Percentiles rank a stretch among this genome's conserved stretches.
Conservation (phyloP, 179 eudicot species). For the Camellia oleifera region DNA sequence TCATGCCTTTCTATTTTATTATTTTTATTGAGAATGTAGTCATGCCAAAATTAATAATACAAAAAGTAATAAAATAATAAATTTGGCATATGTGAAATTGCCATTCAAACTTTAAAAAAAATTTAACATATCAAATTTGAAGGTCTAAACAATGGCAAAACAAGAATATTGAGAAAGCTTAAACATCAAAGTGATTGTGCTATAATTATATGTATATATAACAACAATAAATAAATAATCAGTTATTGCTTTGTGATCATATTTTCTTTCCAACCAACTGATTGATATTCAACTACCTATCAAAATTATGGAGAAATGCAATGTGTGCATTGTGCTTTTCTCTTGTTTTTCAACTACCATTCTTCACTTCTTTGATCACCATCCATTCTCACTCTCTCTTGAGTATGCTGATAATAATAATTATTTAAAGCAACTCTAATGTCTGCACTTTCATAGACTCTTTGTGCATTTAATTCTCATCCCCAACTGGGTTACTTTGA, state of each 20-base stretch:
- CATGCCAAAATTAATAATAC: too few relatives aligned
- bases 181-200: too few relatives aligned
- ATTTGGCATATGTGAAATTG: too few relatives aligned
- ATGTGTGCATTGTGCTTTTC: not conserved
- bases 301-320: not conserved
- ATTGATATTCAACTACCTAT: constrained; percentile 12
- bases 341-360: constrained; percentile 9
- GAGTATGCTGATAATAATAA: not conserved
- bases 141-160: too few relatives aligned
- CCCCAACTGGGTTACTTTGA: not conserved
- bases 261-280: not conserved
- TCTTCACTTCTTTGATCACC: constrained; percentile 15
- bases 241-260: too few relatives aligned
- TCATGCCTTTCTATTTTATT: too few relatives aligned
- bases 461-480: not conserved
- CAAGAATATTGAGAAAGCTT: too few relatives aligned
- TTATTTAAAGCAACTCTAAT: not conserved
- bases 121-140: too few relatives aligned
- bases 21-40: too few relatives aligned
- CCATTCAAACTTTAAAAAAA: too few relatives aligned
- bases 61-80: too few relatives aligned
- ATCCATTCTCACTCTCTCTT: constrained; percentile 7
- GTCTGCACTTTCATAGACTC: not conserved
- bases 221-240: not conserved
- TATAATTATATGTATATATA: too few relatives aligned